phyloP scores from a whole-genome alignment of 2,329 filamentous ascomycete species.

The Talaromyces sp. region DNA sequence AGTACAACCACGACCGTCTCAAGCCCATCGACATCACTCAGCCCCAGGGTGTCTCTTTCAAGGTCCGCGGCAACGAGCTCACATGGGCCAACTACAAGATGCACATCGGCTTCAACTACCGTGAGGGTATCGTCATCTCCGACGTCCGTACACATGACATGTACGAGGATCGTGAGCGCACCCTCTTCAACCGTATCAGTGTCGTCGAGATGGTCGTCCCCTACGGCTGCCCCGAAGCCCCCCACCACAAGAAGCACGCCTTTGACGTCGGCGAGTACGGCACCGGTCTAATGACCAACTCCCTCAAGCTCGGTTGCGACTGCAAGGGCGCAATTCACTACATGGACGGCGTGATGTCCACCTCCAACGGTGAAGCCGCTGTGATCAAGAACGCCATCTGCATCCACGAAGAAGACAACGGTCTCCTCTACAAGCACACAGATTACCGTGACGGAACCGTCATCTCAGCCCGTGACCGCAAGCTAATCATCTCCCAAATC shows the following conservation, averaged over 20 bases:
- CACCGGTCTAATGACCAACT: conserved; percentile 32
- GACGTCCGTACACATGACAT: conserved; percentile 40
- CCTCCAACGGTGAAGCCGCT: conserved; percentile 24
- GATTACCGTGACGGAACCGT: conserved; percentile 87
- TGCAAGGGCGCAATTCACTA: conserved; percentile 35
- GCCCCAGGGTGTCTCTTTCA: conserved; percentile 33
- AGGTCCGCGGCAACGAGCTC: conserved; percentile 33
- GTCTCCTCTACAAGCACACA: conserved; percentile 68
- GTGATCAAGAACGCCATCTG: conserved; percentile 32
- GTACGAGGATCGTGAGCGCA: conserved; percentile 33
- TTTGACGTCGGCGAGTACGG: conserved; percentile 34
- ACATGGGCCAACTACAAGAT: conserved; percentile 36
- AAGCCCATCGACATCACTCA: conserved; percentile 34
- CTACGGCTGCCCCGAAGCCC: conserved; percentile 29
- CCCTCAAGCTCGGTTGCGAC: conserved; percentile 32
- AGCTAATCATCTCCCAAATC: conserved; percentile 83
- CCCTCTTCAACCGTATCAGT: conserved; percentile 34
- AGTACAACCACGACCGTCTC: conserved; percentile 28
- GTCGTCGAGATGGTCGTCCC: conserved; percentile 34
- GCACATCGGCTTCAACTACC: conserved; percentile 53
- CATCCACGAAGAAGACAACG: conserved; percentile 36
- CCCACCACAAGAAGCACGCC: conserved; percentile 34
- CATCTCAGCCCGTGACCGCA: conserved; percentile 81
- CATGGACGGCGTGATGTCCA: conserved; percentile 30
- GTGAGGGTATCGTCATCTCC: conserved; percentile 60